Evolutionary conservation across 352 stramenopile genomes (phyloP).

Genomic region (Pythium aquatile): DNA sequence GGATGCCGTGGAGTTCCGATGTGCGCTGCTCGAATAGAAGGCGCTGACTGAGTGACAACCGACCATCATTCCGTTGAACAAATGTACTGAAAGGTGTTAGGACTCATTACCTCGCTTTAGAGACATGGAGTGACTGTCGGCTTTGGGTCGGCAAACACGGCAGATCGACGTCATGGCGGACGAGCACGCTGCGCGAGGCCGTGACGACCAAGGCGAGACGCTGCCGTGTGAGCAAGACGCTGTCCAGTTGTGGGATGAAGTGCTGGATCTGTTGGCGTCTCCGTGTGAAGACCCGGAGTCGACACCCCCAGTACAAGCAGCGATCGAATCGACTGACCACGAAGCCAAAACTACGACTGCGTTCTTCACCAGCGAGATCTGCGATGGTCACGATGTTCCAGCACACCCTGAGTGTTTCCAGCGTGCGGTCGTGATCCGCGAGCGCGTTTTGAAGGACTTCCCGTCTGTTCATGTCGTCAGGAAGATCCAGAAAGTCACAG

Average conservation of each 20-base stretch:
- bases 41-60: background rate
- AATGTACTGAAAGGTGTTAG: background rate
- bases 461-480: conserved; percentile 25
- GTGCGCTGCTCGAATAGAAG: conserved; percentile 5
- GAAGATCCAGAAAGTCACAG: conserved; percentile 23
- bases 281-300: background rate
- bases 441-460: conserved; percentile 32
- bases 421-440: conserved; percentile 31
- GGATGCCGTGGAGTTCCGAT: background rate
- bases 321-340: background rate
- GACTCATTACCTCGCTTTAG: background rate
- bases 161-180: background rate
- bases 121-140: background rate
- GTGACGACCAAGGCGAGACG: background rate
- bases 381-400: conserved; percentile 29
- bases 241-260: background rate
- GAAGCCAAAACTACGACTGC: conserved; percentile 12
- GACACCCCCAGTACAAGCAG: background rate
- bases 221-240: background rate
- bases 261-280: background rate
- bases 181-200: background rate
- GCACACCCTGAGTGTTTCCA: conserved; percentile 32
- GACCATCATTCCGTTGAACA: conserved; percentile 2
- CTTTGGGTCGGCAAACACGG: background rate
- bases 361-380: conserved; percentile 32